Evolutionary conservation across 345 rosid genomes (phyloP).

Genomic region (Jatropha curcas): DNA sequence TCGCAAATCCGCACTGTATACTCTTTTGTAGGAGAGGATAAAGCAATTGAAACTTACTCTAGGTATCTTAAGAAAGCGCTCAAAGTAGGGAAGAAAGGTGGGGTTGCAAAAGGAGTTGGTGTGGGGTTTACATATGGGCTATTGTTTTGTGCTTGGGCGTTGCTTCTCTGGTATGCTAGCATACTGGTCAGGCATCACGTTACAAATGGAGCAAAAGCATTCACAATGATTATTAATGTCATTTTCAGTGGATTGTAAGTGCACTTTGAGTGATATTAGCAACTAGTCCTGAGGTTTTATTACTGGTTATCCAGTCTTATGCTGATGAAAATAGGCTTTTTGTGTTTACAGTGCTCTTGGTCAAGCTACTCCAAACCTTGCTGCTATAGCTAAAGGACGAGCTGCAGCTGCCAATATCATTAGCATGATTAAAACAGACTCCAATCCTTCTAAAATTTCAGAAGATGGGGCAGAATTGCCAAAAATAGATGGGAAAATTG

Average conservation of each 20-base stretch:
- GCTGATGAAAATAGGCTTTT: slow-evolving; percentile 19
- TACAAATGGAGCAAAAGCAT: slow-evolving; percentile 74
- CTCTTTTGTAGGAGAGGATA: slow-evolving; percentile 77
- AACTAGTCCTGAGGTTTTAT: not conserved
- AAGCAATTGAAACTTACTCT: slow-evolving; percentile 61
- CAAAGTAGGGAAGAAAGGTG: slow-evolving; percentile 60
- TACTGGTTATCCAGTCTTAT: slow-evolving; percentile 3
- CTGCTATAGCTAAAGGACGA: slow-evolving; percentile 71
- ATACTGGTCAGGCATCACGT: slow-evolving; percentile 62
- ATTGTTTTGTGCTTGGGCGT: slow-evolving; percentile 72
- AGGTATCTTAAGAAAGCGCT: slow-evolving; percentile 52
- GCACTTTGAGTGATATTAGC: not conserved
- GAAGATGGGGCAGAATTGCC: slow-evolving; percentile 40
- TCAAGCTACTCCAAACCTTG: slow-evolving; percentile 75
- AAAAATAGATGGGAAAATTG: slow-evolving; percentile 56
- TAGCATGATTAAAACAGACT: slow-evolving; percentile 43
- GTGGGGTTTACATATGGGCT: slow-evolving; percentile 70
- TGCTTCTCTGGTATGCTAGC: slow-evolving; percentile 82
- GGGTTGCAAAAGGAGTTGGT: slow-evolving; percentile 75
- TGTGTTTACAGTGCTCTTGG: slow-evolving; percentile 59
- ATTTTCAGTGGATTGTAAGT: slow-evolving; percentile 86
- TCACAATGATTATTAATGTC: slow-evolving; percentile 74
- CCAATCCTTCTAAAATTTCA: slow-evolving; percentile 26
- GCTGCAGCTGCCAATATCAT: slow-evolving; percentile 68
- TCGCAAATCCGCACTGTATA: slow-evolving; percentile 78